Percentiles rank a stretch among this genome's conserved stretches.
Evolutionary conservation across 73 alveolate species (phyloP).

Genomic region (Paramecium sexaurelia): DNA sequence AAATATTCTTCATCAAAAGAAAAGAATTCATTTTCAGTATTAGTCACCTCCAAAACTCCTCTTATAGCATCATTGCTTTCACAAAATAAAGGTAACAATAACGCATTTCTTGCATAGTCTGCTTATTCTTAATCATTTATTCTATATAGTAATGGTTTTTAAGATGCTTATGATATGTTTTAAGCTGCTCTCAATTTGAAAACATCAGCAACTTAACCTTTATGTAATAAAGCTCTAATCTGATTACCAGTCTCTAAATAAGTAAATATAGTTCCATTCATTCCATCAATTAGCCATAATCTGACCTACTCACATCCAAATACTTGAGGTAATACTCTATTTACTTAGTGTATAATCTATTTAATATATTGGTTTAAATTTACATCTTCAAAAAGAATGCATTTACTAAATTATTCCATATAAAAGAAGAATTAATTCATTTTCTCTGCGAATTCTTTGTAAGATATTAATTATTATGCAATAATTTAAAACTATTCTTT

Average conservation of each 20-base stretch:
- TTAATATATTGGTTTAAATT: background rate
- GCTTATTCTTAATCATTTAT: background rate
- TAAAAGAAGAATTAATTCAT: conserved; percentile 25
- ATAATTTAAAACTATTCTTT: conserved; percentile 7
- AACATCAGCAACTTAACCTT: conserved; percentile 50
- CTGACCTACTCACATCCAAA: conserved; percentile 39
- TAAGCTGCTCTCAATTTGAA: conserved; percentile 30
- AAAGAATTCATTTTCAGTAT: conserved; percentile 68
- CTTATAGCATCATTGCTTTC: conserved; percentile 23
- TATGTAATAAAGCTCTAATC: conserved; percentile 40
- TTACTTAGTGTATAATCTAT: background rate
- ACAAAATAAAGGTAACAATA: conserved; percentile 34
- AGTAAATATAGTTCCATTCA: conserved; percentile 55
- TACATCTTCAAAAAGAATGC: background rate
- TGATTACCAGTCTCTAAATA: background rate
- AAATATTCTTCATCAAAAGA: conserved; percentile 72
- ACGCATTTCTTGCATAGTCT: conserved; percentile 43
- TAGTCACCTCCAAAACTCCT: conserved; percentile 49
- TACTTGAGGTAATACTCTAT: conserved; percentile 43
- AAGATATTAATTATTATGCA: background rate
- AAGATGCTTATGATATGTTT: conserved; percentile 27
- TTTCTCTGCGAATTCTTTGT: conserved; percentile 47
- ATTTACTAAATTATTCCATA: conserved; percentile 31
- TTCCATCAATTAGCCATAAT: conserved; percentile 53
- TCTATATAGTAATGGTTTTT: conserved; percentile 36